Base-by-base conservation (phyloP, 2,329 filamentous ascomycete genomes). In the Pseudophaeomoniella oleicola region DNA sequence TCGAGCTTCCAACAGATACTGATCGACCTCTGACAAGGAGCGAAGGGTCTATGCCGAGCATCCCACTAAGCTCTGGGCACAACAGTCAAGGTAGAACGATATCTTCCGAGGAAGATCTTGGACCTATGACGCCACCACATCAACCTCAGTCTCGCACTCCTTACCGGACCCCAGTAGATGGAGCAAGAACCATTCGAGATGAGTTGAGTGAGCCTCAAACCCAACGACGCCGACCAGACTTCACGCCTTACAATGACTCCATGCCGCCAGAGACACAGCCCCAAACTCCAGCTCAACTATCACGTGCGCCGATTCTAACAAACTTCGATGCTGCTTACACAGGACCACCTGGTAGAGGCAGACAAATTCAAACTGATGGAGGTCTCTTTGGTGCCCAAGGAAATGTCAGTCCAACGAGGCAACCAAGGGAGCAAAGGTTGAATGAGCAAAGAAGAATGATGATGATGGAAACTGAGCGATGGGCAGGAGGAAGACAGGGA, bases 221-320 rank as follows among this genome's bases (percentile, higher is more conserved):
- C n/a, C 22, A 27, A n/a, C 22, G 22, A 6, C 22, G 22, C n/a
- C 6, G 22, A 27, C 22, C 22, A 6, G 22, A 27, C n/a, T 27
- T 27, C 22, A 27, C 22, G 22, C 42, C 47, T 13, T 49, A 48
- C 30, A 47, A 48, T 29, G 45, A 49, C 36, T 46, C 44, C 16
- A 30, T 46, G 27, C 43, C 44, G 16, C 36, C 40, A 5, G 19
- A 22, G 13, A 35, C 37, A n/a, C 46, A 48, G 19, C 46, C 46
- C n/a, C 45, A 46, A 31, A 49, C 45, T n/a, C 46, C 46, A 12
- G 44, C 44, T 4, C 44, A 49, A 30, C 41, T 46, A 12, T 35
- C 37, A 12, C 39, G 45, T 35, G 18, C 37, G 14, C 44, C 22
- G 2, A 34, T 41, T 10, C 27, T 48, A 22, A 44, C 42, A 3